These are phyloP conservation scores for Phytophthora palmivora DNA, from an alignment of 352 stramenopile species.

Conservation along the genomic window DNA sequence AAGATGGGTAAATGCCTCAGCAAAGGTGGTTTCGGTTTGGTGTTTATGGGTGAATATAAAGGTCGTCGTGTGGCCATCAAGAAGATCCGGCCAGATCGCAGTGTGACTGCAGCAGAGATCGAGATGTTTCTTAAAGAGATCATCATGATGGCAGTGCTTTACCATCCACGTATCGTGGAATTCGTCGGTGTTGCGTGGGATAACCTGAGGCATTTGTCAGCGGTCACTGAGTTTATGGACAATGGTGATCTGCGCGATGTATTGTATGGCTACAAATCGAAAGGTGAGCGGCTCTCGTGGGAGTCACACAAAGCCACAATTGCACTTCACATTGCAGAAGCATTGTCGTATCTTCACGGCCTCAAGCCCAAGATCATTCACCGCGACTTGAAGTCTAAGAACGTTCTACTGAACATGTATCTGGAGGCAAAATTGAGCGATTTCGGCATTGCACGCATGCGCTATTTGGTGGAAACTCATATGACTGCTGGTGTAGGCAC, in stretches of 20 bases:
- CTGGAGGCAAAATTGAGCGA: conserved; percentile 73
- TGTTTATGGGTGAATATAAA: conserved; percentile 54
- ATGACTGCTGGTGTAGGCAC: conserved; percentile 49
- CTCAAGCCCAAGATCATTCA: conserved; percentile 51
- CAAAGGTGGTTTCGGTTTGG: conserved; percentile 55
- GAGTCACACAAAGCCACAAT: conserved; percentile 47
- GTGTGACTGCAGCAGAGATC: conserved; percentile 34
- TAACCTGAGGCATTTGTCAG: conserved; percentile 43
- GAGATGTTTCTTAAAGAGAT: conserved; percentile 57
- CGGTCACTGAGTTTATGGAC: conserved; percentile 59
- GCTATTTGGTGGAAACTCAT: conserved; percentile 41
- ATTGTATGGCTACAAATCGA: conserved; percentile 39
- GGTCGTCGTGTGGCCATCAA: conserved; percentile 55
- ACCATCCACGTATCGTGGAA: conserved; percentile 49
- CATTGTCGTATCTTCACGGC: conserved; percentile 55
- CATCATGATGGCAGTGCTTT: conserved; percentile 47
- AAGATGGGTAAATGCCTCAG: conserved; percentile 53
- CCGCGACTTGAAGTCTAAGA: conserved; percentile 47
- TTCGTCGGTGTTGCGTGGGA: conserved; percentile 59
- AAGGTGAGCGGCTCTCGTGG: conserved; percentile 39
- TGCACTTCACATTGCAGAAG: conserved; percentile 54
- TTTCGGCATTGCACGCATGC: conserved; percentile 61
- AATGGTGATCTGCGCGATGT: conserved; percentile 52
- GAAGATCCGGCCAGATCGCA: conserved; percentile 44
- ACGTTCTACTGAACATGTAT: conserved; percentile 56